phyloP scores from a whole-genome alignment of 2,329 filamentous ascomycete species.

The Fusarium devonianum region DNA sequence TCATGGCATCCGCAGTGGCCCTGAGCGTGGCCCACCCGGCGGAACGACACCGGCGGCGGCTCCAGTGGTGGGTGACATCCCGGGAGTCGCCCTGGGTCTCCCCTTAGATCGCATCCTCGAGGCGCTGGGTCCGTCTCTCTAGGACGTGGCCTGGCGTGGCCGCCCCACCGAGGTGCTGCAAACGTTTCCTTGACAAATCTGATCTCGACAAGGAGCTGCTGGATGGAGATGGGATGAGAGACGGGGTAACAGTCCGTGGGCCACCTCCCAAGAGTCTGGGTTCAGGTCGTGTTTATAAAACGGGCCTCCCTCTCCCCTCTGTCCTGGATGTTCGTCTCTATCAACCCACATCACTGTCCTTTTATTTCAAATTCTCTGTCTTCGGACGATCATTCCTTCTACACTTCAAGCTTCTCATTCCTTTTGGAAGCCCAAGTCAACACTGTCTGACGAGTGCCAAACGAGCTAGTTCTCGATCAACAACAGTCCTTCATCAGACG shows the following conservation, averaged over 20 bases:
- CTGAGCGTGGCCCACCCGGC: no score
- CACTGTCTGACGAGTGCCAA: slow-evolving; percentile 34
- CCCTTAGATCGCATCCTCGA: no score
- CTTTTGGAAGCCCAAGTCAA: slow-evolving; percentile 42
- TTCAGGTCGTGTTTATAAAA: slow-evolving; percentile 41
- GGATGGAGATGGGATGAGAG: slow-evolving; percentile 9
- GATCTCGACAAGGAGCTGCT: slow-evolving; percentile 19
- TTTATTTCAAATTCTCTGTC: slow-evolving; percentile 38
- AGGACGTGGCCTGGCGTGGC: slow-evolving; percentile 18
- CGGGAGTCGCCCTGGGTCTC: no score
- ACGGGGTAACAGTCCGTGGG: slow-evolving; percentile 1
- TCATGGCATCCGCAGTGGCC: no score
- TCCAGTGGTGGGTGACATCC: slow-evolving; percentile 19
- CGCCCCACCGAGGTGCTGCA: slow-evolving; percentile 34
- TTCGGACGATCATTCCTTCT: slow-evolving; percentile 43
- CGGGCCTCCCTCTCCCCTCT: slow-evolving; percentile 33
- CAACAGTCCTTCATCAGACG: slow-evolving; percentile 39
- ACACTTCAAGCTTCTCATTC: slow-evolving; percentile 43
- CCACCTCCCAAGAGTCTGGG: slow-evolving; percentile 20
- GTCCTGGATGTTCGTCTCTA: slow-evolving; percentile 20
- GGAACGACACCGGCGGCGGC: slow-evolving; percentile 24
- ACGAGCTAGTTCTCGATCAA: slow-evolving; percentile 42
- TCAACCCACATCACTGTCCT: slow-evolving; percentile 34
- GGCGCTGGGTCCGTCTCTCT: slow-evolving; percentile 4
- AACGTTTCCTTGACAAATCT: slow-evolving; percentile 38